Percentiles rank a stretch among this genome's conserved stretches.
Evolutionary conservation across 805 yeast species (phyloP).

Genomic region (Nakazawaea siamensis): DNA sequence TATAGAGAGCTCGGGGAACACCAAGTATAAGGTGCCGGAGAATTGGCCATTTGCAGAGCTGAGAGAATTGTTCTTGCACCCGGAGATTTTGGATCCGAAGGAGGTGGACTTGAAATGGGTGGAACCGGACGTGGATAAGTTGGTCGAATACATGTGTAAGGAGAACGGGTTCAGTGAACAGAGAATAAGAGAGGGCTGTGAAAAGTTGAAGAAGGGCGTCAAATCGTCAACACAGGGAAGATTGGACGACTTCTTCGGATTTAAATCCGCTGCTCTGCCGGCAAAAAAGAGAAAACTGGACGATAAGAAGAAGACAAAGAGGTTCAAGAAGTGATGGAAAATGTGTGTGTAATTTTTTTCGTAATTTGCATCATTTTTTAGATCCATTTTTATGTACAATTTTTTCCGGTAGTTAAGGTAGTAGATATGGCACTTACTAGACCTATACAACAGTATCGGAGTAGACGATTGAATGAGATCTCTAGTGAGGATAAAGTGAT

Average conservation of each 20-base stretch:
- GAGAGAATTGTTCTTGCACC: conserved; percentile 70
- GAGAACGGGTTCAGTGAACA: conserved; percentile 93
- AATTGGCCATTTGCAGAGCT: conserved; percentile 92
- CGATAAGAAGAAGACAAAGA: conserved; percentile 25
- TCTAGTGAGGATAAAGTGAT: too few species aligned
- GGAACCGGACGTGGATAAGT: conserved; percentile 81
- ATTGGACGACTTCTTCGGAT: conserved; percentile 85
- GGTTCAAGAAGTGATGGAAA: background rate
- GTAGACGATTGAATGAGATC: too few species aligned
- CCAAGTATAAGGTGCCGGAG: conserved; percentile 82
- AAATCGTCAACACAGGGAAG: conserved; percentile 87
- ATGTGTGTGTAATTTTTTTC: too few species aligned
- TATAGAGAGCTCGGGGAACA: conserved; percentile 41
- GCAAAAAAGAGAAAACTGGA: conserved; percentile 31
- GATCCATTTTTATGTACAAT: too few species aligned
- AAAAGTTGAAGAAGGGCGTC: conserved; percentile 73
- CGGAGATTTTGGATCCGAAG: conserved; percentile 63
- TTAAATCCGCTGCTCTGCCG: conserved; percentile 35
- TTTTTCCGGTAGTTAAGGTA: too few species aligned
- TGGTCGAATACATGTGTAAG: conserved; percentile 73
- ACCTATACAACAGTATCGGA: too few species aligned
- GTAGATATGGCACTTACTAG: too few species aligned
- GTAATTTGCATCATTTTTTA: too few species aligned
- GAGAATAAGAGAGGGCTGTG: conserved; percentile 81
- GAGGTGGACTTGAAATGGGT: conserved; percentile 74